Evolutionary conservation across 306 rosid species (phyloP), one percentile per base, ranked within the genome.

Genomic region (Erythrophleum fordii): DNA sequence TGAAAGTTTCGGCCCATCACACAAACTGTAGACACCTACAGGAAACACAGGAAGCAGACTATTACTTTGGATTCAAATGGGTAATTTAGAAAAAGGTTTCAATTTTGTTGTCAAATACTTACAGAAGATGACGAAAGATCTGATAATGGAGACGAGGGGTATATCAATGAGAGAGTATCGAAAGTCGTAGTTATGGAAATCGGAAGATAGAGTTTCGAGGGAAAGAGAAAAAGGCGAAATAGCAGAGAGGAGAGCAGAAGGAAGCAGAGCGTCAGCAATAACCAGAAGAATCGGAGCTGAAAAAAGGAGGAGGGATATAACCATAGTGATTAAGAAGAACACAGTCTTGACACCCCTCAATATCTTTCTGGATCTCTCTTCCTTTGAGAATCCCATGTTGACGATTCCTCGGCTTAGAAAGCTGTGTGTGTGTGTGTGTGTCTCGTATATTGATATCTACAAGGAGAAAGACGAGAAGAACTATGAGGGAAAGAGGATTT

Each of bases 101-200:
- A 41, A n/a, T 48, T 76, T 60, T 34, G 8, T 2, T 18, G 10
- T 8, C 0, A 1, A 17, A 23, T 22, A 85, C 99, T 90, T 83
- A 96, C 99, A 93, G 84, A 96, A 77, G 53, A 96, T 96, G 85
- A 96, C 83, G 75, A 92, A 76, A 67, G 98, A 96, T 85, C 99
- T 70, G 2, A 89, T 25, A 6, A 92, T 80, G 35, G 99, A 93
- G 11, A 93, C 77, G 34, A 93, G 87, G n/a, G 99, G 99, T 37
- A 96, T 93, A 48, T 96, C 99, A 58, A 93, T 72, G 77, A 93
- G 98, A 5, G 99, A 96, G 86, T 69, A 86, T 1, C 94, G 88
- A 22, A 93, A 96, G 76, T 96, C 98, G 85, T 96, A 96, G 89
- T 89, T 77, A 8, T 59, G 12, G 85, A 96, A 85, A 72, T 90